Evolutionary conservation across 192 early-diverging fungal genomes (phyloP), one percentile per base, ranked within the genome.

Genomic region (Lobosporangium transversale): DNA sequence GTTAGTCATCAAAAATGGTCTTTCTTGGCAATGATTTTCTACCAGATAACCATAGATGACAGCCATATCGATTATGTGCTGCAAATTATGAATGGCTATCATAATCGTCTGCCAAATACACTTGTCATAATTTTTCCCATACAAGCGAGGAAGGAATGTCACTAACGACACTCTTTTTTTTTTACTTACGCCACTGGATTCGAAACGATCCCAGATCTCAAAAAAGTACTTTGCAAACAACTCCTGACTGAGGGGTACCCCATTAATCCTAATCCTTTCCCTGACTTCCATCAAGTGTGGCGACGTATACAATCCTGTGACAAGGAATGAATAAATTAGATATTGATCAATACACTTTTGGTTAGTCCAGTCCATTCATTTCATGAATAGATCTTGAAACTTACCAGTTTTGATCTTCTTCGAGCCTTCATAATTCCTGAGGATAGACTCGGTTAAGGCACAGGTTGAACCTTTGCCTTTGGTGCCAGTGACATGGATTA

Each of bases 261-360:
- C 97, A 70, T 98, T 86, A 73, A 99, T 95, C 48, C 94, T 85
- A 66, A 99, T 97, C 24, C 97, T 87, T 67, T 99, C 97, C 51
- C 96, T 90, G 7, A 92, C 95, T 52, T 95, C 87, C 52, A 94
- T 85, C 50, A 99, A 79, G 69, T 99, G 97, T 10, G 97, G 97
- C 3, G 95, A 97, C 18, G 95, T 95, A 70, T 88, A 99, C 40
- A 97, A 79, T 26, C 97, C 97, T 57, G 87, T 70, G 62, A 18
- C 85, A 63, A 44, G 21, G 57, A 53, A 27, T 51, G 50, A 26
- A 26, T 23, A 51, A 29, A 14, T 3, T 23, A 50, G 48, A 17
- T 50, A 11, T 23, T 10, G 5, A 23, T 20, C 14, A 45, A 14
- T 14, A 4, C 15, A 45, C 15, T 14, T 9, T 45, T 45, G 44